These are phyloP conservation scores for Xylaria sp. DNA, from an alignment of 2,329 filamentous ascomycete species.

Conservation along the genomic window DNA sequence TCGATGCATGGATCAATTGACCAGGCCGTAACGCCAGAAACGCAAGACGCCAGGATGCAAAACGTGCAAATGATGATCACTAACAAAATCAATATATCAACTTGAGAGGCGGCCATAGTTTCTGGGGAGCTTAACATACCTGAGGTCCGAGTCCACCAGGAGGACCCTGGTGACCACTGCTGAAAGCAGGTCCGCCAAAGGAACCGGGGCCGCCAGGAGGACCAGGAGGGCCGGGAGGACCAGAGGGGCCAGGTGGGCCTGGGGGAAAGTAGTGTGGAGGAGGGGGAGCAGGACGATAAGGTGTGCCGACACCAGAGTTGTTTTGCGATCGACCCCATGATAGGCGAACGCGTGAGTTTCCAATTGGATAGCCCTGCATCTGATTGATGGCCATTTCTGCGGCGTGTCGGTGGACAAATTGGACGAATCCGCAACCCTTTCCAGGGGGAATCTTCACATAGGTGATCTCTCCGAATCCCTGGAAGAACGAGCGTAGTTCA, in stretches of 20 bases:
- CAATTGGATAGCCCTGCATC: slow-evolving; percentile 99
- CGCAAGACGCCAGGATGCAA: slow-evolving; percentile 52
- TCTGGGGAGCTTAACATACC: slow-evolving; percentile 39
- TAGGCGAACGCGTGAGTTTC: slow-evolving; percentile 96
- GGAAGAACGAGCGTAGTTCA: slow-evolving; percentile 99
- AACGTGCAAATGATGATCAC: slow-evolving; percentile 41
- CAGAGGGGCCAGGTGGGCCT: slow-evolving; percentile 47
- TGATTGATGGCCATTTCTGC: slow-evolving; percentile 99
- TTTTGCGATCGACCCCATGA: slow-evolving; percentile 99
- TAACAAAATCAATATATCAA: slow-evolving; percentile 24
- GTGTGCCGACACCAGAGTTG: slow-evolving; percentile 98
- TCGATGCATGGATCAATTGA: slow-evolving; percentile 46
- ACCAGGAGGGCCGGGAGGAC: slow-evolving; percentile 47
- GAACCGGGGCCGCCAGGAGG: slow-evolving; percentile 47
- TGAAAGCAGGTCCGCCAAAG: slow-evolving; percentile 45
- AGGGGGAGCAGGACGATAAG: slow-evolving; percentile 89
- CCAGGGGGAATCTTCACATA: slow-evolving; percentile 99
- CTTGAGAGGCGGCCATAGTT: neutral
- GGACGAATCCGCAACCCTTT: slow-evolving; percentile 98
- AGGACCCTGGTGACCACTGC: slow-evolving; percentile 47
- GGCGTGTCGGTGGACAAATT: slow-evolving; percentile 98
- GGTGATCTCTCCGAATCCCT: slow-evolving; percentile 98
- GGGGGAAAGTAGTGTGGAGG: slow-evolving; percentile 51
- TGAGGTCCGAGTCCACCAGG: slow-evolving; percentile 50
- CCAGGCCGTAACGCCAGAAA: slow-evolving; percentile 51